Conservation (phyloP, 192 early-diverging fungal genomes). For the Entomortierella beljakovae region DNA sequence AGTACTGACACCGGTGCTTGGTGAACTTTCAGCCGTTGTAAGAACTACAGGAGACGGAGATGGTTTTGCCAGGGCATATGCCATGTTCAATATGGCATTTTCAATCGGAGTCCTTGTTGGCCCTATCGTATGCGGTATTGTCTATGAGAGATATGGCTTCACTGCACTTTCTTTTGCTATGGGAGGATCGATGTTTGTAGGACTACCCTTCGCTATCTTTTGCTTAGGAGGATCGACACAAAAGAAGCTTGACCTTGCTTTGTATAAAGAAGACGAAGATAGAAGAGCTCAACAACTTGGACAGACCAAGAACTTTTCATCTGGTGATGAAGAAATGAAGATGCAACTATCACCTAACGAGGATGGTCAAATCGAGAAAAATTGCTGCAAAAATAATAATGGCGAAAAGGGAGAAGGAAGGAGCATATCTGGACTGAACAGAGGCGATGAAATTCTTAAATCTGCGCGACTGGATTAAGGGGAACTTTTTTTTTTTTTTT, state of each 20-base stretch:
- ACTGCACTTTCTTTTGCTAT: constrained; percentile 10
- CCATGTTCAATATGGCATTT: constrained; percentile 82
- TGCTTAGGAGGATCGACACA: constrained; percentile 34
- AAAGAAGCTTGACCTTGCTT: constrained; percentile 19
- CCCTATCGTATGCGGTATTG: constrained; percentile 71
- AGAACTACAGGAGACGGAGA: constrained; percentile 69
- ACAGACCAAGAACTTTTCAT: constrained; percentile 24
- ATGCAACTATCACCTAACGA: constrained; percentile 3
- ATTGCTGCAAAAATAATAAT: not conserved
- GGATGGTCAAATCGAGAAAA: constrained; percentile 7
- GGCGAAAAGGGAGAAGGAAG: not conserved
- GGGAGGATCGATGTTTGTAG: constrained; percentile 18
- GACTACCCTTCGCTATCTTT: constrained; percentile 6
- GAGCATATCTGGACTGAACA: not conserved
- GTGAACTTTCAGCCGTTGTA: constrained; percentile 64
- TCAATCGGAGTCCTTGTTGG: constrained; percentile 79
- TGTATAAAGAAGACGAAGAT: constrained; percentile 37
- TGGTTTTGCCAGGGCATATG: constrained; percentile 71
- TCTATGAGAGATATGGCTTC: constrained; percentile 68
- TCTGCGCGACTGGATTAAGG: constrained; percentile 6
- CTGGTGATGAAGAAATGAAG: not conserved
- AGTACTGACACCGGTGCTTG: constrained; percentile 36
- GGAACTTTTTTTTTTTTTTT: too few species aligned
- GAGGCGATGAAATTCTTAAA: constrained; percentile 16
- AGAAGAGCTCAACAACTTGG: not conserved